These are phyloP conservation scores for Microbotryum saponariae DNA, from an alignment of 1,284 basidiomycete species.

Conservation along the genomic window DNA sequence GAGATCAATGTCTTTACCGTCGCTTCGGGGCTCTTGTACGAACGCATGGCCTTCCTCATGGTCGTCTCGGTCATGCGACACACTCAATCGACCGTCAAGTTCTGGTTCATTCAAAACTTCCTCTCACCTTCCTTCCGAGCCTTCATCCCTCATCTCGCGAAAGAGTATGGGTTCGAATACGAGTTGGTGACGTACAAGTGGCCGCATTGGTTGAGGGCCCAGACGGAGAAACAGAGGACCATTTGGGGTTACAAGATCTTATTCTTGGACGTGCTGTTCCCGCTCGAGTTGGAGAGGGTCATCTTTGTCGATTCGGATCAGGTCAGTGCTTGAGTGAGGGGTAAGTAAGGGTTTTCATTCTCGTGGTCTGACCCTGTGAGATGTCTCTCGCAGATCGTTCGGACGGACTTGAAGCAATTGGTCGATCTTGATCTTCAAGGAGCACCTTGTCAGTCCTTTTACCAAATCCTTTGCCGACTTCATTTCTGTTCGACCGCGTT, in stretches of 20 bases:
- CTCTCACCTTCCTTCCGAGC: constrained; percentile 90
- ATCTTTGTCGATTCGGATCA: constrained; percentile 87
- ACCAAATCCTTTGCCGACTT: not conserved
- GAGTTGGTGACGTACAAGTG: constrained; percentile 98
- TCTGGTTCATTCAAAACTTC: constrained; percentile 99
- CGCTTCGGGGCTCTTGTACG: constrained; percentile 89
- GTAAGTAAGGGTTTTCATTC: not conserved
- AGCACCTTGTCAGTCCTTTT: constrained; percentile 52
- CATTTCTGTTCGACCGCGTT: not conserved
- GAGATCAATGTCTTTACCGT: constrained; percentile 99
- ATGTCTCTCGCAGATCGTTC: constrained; percentile 63
- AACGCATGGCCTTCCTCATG: constrained; percentile 98
- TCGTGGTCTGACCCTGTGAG: not conserved
- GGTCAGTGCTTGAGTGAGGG: constrained; percentile 27
- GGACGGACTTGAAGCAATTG: constrained; percentile 87
- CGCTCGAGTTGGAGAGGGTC: constrained; percentile 90
- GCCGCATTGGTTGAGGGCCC: constrained; percentile 93
- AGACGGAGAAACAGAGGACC: constrained; percentile 93
- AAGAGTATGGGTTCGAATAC: constrained; percentile 84
- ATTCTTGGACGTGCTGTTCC: constrained; percentile 96
- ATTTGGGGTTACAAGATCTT: constrained; percentile 98
- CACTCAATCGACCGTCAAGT: constrained; percentile 88
- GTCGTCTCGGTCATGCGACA: constrained; percentile 89
- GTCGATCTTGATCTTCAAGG: constrained; percentile 84
- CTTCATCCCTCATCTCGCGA: constrained; percentile 15